Evolutionary conservation across 2,329 filamentous ascomycete genomes (phyloP), one percentile per base, ranked within the genome.

Genomic region (Monosporascus sp.): DNA sequence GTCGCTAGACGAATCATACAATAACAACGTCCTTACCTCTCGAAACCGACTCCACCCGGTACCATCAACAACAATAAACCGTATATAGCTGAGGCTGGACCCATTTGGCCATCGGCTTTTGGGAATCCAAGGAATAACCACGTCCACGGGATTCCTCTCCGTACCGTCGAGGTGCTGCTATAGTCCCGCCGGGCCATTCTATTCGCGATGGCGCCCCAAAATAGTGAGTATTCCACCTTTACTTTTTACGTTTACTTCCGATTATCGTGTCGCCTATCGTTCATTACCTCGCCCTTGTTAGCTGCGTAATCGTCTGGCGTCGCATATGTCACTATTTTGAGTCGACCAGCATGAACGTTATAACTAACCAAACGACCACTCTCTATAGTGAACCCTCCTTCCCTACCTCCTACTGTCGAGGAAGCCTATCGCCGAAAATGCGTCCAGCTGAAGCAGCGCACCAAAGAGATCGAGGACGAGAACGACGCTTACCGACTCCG

Each of bases 381-480:
- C 59, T 61, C 45, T 47, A 37, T 65, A 68, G 73, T 75, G 56
- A 75, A 82, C 51, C 82, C 82, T 31, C 82, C 83, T 17, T 72
- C 82, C 41, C 77, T 88, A 4, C 90, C 93, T 20, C 93, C 94
- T 17, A 96, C 91, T 17, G 91, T 97, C 58, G 93, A 99, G 72
- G 88, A 93, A 69, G 92, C 93, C 49, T 99, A 97, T 73, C 91
- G 94, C 65, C 84, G 90, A 59, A 97, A 99, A 83, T 97, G 93
- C 71, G 90, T 97, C 68, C 89, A 95, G 63, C 82, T 99, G 22
- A 95, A 95, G 74, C 88, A 90, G 63, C 88, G 94, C 56, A 89
- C 94, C 58, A 88, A 86, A 68, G 92, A 97, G 69, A 90, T 97
- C 63, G 92, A 97, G 69, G 85, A 90, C 55, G 87, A 90, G 66